Conservation (phyloP, 1,139 yeast genomes). For the Lodderomyces orthopsilosis region DNA sequence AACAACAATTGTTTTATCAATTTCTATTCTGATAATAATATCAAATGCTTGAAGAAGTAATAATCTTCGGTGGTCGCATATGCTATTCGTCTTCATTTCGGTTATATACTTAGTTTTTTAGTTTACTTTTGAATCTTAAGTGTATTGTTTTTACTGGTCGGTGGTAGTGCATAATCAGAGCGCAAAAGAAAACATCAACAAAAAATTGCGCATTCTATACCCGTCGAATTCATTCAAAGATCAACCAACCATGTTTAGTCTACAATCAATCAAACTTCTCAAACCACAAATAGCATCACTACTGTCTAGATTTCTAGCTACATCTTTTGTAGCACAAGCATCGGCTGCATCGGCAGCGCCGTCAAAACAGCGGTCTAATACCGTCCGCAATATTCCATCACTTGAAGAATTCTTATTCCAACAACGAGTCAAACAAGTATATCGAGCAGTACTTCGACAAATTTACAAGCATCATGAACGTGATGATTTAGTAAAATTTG, state of each 20-base stretch:
- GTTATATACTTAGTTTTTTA: not conserved
- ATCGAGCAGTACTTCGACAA: conserved; percentile 33
- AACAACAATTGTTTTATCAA: conserved; percentile 28
- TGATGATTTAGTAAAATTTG: conserved; percentile 31
- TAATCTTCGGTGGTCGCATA: not conserved
- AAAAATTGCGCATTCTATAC: not conserved
- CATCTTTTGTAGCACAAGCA: not conserved
- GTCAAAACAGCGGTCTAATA: not conserved
- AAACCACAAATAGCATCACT: not conserved
- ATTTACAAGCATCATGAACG: conserved; percentile 34
- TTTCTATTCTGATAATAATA: conserved; percentile 10
- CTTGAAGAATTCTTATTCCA: conserved; percentile 44
- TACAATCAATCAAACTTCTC: not conserved
- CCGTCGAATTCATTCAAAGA: not conserved
- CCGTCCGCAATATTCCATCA: conserved; percentile 20
- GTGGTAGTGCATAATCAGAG: not conserved
- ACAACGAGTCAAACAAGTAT: conserved; percentile 30
- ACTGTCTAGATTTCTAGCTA: not conserved
- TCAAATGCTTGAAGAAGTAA: conserved; percentile 6
- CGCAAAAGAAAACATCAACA: not conserved
- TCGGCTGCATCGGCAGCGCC: not conserved
- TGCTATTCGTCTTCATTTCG: not conserved
- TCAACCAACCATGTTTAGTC: not conserved
- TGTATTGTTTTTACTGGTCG: not conserved
- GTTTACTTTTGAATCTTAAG: not conserved